Percentiles rank a stretch among this genome's conserved stretches.
Conservation (phyloP, 495 filamentous ascomycete genomes). For the Staphylotrichum tortipilum region DNA sequence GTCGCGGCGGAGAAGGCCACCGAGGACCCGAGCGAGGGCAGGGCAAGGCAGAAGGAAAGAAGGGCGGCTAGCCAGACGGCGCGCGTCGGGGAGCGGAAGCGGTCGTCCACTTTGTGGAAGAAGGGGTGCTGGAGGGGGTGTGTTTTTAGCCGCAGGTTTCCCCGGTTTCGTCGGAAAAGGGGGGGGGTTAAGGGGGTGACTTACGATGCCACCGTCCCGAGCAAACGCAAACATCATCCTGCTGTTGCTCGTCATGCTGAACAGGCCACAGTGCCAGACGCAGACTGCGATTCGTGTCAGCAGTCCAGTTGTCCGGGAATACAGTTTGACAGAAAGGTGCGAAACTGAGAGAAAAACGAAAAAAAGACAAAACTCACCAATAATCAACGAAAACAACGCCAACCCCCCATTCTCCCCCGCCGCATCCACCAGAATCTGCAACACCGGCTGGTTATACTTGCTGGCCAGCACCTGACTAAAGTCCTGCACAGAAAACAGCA, state of each 20-base stretch:
- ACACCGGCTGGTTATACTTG: slow-evolving; percentile 42
- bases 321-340: no score
- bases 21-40: slow-evolving; percentile 51
- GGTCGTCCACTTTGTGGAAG: slow-evolving; percentile 50
- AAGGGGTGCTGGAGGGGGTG: slow-evolving; percentile 25
- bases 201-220: slow-evolving; percentile 43
- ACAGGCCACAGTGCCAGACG: slow-evolving; percentile 53
- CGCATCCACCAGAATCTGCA: slow-evolving; percentile 51
- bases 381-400: slow-evolving; percentile 48
- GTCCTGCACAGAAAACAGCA: slow-evolving; percentile 53
- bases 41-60: slow-evolving; percentile 51
- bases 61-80: slow-evolving; percentile 53
- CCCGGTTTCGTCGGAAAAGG: background rate
- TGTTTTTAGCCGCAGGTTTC: no score
- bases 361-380: slow-evolving; percentile 20
- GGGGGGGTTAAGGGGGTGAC: background rate
- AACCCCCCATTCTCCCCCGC: slow-evolving; percentile 48
- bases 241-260: slow-evolving; percentile 50
- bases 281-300: slow-evolving; percentile 30
- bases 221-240: slow-evolving; percentile 60
- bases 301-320: no score
- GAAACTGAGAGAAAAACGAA: background rate
- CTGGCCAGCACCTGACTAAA: slow-evolving; percentile 38
- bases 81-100: slow-evolving; percentile 46
- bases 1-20: slow-evolving; percentile 58